Evolutionary conservation across 495 filamentous ascomycete genomes (phyloP), one percentile per base, ranked within the genome.

Genomic region (Podospora comata): DNA sequence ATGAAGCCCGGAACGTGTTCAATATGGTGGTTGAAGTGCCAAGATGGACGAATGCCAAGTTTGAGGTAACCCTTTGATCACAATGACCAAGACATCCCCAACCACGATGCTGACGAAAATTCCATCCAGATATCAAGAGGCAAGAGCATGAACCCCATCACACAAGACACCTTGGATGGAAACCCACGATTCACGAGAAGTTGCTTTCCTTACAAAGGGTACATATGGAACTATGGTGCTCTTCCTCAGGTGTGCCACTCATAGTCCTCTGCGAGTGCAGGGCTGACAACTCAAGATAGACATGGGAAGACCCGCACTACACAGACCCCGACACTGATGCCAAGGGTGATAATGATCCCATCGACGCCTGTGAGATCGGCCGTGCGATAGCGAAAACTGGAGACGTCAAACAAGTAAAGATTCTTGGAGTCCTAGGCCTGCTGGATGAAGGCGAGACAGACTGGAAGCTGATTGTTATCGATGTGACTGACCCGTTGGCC

Each of bases 401-500:
- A 13, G 65, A 67, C 23, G 70, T 74, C 4, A 69, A 70, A 55
- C 65, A 60, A 26, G 71, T 76, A n/a, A 76, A 79, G 44, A 70
- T 72, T 3, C 61, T 78, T 2, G 77, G 78, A 5, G 65, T 76
- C 0, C 23, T 81, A 34, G 74, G 72, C 1, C 66, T 81, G 67
- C 60, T 79, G 20, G 77, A 78, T 62, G 65, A 73, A 39, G 73
- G 71, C 60, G 72, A 78, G 64, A 79, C 76, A 20, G 76, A 79
- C 57, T 80, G 79, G 79, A 77, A 79, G 65, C 65, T 79, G 0
- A 19, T 79, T 3, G 72, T 70, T 11, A 70, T 79, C 11, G 74
- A 77, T 56, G 71, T 74, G 1, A 39, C 66, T 1, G 75, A 79
- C 58, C 68, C 71, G 9, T 30, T 76, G 9, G 70, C 74, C 1